Evolutionary conservation across 2,329 filamentous ascomycete species (phyloP).

Genomic region (Nectriaceae sp.): DNA sequence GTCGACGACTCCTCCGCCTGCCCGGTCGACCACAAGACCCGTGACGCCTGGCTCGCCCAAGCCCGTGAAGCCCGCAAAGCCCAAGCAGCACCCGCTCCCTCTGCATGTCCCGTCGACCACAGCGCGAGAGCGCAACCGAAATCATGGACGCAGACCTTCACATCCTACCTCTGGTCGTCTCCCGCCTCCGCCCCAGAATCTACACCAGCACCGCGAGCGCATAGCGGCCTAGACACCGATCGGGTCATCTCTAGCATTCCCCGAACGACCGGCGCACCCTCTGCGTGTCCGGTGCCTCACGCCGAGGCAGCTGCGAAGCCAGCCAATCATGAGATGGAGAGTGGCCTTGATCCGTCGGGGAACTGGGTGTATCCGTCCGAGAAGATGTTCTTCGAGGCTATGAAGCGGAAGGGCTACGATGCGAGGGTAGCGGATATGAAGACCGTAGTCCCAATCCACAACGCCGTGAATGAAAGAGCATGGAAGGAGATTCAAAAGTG

Average conservation of each 20-base stretch:
- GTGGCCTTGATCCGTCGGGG: constrained; percentile 69
- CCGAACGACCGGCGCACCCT: constrained; percentile 49
- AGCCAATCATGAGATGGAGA: constrained; percentile 79
- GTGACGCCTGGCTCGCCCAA: constrained; percentile 82
- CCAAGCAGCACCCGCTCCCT: constrained; percentile 17
- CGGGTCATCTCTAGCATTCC: constrained; percentile 82
- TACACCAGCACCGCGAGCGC: constrained; percentile 11
- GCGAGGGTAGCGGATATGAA: constrained; percentile 76
- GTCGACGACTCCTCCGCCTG: constrained; percentile 52
- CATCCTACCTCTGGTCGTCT: constrained; percentile 44
- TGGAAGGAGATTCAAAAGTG: constrained; percentile 91
- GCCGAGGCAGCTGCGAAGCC: constrained; percentile 31
- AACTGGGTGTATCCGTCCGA: constrained; percentile 99
- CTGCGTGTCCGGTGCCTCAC: constrained; percentile 42
- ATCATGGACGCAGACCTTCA: constrained; percentile 47
- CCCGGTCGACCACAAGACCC: constrained; percentile 87
- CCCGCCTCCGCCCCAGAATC: constrained; percentile 29
- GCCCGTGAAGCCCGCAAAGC: constrained; percentile 47
- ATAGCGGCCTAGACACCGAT: constrained; percentile 57
- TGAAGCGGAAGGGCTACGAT: constrained; percentile 86
- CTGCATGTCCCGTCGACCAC: constrained; percentile 38
- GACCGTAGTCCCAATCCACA: constrained; percentile 94
- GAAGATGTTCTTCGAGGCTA: constrained; percentile 96
- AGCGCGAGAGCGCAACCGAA: constrained; percentile 26
- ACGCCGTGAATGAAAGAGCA: constrained; percentile 95